Evolutionary conservation across 352 stramenopile genomes (phyloP), one percentile per base, ranked within the genome.

Genomic region (Globisporangium paroecandrum): DNA sequence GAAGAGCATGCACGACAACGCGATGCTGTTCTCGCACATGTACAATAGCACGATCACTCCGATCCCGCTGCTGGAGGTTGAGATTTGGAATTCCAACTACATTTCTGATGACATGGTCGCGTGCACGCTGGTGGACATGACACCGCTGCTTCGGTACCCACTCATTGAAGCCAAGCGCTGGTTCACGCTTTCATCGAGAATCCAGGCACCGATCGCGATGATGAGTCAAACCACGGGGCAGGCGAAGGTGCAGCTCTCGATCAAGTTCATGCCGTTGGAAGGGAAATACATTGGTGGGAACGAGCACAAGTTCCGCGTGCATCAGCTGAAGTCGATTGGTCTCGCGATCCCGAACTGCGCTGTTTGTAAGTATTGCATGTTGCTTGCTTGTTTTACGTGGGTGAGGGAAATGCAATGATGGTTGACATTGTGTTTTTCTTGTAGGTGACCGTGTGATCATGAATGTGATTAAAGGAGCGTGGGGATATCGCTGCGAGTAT

Each of bases 21-120:
- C 71, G 64, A 89, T 94, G 82, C 82, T 90, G 25, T 90, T 96
- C 53, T 84, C 87, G 36, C 88, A 96, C 75, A 93, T 94, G 81
- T 96, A 94, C 77, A 96, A 94, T 75, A 94, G 86, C 69, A 87
- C 78, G 13, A 94, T 94, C 74, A 96, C 87, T 2, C 88, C 88
- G 4, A 92, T 94, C 32, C 88, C 88, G 34, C 66, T 94, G 22
- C 71, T 96, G 1, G 86, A 94, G 66, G 82, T 96, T 34, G 86
- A 96, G 66, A 82, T 96, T 38, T 96, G 89, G 75, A 96, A 91
- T 59, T 85, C 84, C 57, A 94, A 90, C 66, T 96, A 93, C 68
- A 65, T 96, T 38, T 72, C 84, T 4, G 82, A 96, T 58, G 86
- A 96, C 34, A 77, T 92, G 60, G 73, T 93, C n/a, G 88, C 88